Evolutionary conservation across 306 rosid genomes (phyloP).

Genomic region (Sicyos baderoa): DNA sequence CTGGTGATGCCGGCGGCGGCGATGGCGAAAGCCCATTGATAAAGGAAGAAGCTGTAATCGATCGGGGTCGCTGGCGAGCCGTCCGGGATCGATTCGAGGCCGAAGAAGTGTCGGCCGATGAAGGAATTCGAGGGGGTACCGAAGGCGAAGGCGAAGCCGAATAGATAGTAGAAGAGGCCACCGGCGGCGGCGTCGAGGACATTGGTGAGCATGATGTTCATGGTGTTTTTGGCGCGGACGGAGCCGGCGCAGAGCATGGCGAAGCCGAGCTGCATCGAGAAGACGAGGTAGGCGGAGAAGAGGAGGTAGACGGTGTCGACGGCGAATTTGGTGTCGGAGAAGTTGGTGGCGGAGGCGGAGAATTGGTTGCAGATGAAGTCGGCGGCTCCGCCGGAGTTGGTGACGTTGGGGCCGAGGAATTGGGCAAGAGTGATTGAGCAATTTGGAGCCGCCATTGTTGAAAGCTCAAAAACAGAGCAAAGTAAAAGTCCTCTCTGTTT

Average conservation of each 20-base stretch:
- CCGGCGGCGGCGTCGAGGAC: conserved; percentile 21
- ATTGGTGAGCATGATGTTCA: conserved; percentile 22
- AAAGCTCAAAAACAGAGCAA: not conserved
- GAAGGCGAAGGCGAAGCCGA: conserved; percentile 20
- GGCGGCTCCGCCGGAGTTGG: conserved; percentile 14
- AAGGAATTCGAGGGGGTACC: conserved; percentile 16
- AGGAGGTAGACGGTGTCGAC: conserved; percentile 19
- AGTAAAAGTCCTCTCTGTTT: not conserved
- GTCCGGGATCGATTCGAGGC: conserved; percentile 6
- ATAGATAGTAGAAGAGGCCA: conserved; percentile 19
- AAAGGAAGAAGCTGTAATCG: conserved; percentile 17
- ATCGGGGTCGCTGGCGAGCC: not conserved
- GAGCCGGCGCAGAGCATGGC: conserved; percentile 20
- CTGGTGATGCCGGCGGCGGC: conserved; percentile 23
- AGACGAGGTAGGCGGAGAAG: conserved; percentile 21
- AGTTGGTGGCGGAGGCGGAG: conserved; percentile 1
- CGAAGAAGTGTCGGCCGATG: conserved; percentile 22
- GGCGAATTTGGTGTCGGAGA: conserved; percentile 18
- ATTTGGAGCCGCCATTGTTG: conserved; percentile 18
- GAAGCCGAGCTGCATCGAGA: conserved; percentile 21
- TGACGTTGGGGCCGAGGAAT: conserved; percentile 13
- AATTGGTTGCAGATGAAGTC: conserved; percentile 17
- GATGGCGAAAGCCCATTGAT: conserved; percentile 17
- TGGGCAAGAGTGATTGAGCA: conserved; percentile 1
- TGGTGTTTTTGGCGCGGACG: conserved; percentile 17